These are phyloP conservation scores for Aspergillus heteromorphus DNA, from an alignment of 495 filamentous ascomycete genomes.

Conservation along the genomic window DNA sequence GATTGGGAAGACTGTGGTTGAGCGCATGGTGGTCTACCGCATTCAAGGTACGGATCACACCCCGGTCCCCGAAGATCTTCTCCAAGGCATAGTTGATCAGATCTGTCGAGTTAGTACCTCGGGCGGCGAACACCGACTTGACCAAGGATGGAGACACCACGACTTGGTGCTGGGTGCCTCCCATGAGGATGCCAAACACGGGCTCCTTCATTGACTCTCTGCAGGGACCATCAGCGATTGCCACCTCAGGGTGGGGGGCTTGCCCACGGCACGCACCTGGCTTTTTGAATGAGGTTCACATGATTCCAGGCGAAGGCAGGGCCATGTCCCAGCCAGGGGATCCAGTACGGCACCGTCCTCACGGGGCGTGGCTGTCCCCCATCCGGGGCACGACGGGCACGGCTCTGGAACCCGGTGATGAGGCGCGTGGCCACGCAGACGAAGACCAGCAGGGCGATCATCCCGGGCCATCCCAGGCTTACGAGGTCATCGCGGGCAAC, in stretches of 20 bases:
- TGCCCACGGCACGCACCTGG: slow-evolving; percentile 30
- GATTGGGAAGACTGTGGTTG: slow-evolving; percentile 25
- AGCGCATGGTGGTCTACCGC: slow-evolving; percentile 31
- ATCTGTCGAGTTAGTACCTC: slow-evolving; percentile 24
- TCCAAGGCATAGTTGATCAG: slow-evolving; percentile 36
- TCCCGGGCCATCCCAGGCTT: slow-evolving; percentile 20
- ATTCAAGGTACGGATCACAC: slow-evolving; percentile 26
- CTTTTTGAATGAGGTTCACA: slow-evolving; percentile 33
- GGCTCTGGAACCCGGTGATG: slow-evolving; percentile 32
- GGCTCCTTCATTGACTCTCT: slow-evolving; percentile 37
- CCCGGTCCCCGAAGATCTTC: slow-evolving; percentile 47
- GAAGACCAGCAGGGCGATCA: slow-evolving; percentile 21
- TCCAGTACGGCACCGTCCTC: slow-evolving; percentile 51
- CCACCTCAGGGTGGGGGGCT: slow-evolving; percentile 4
- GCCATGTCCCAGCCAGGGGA: slow-evolving; percentile 53
- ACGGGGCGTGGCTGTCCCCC: slow-evolving; percentile 25
- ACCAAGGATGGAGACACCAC: slow-evolving; percentile 48
- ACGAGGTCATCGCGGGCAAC: slow-evolving; percentile 8
- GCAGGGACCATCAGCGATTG: slow-evolving; percentile 12
- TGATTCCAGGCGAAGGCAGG: slow-evolving; percentile 41
- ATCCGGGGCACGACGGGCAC: slow-evolving; percentile 9
- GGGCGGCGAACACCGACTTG: slow-evolving; percentile 37
- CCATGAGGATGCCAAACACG: slow-evolving; percentile 50
- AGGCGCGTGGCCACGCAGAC: slow-evolving; percentile 39
- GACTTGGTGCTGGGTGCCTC: slow-evolving; percentile 44